Base-by-base conservation (phyloP, 805 yeast species). In the Yamadazyma sp. region DNA sequence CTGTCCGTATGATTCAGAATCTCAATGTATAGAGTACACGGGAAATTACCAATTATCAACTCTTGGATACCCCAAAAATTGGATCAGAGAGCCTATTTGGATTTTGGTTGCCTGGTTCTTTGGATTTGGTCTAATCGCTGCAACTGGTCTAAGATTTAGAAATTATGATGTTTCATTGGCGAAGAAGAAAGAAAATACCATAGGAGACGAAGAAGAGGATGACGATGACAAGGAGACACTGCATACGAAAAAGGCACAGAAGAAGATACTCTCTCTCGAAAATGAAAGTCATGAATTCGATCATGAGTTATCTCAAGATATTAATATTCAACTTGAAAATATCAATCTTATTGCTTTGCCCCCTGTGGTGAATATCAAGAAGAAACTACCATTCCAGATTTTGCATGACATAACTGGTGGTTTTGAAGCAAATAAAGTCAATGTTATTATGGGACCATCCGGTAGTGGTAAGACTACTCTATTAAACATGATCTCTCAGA, bases 41-140 rank as follows among this genome's bases (percentile, higher is more conserved):
- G 91, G 91, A 5, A 49, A 56, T 6, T 72, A 73, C 42, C 75
- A 81, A 28, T 52, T 87, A 11, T 47, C 61, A 0, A 59, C 70
- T 9, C 61, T 83, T 30, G 95, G 95, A 0, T 82, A 74, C 40
- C 77, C 82, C 15, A 49, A 58, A 23, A 60, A 75, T 46, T 87
- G 95, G 95, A 62, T 70, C 6, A 71, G 73, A 0, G 72, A 78
- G 6, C 95, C 95, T 0, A 63, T 82, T 8, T 71, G 79, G 20
- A 77, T 79, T 6, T 55, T 77, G 24, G 49, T 82, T 1, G 78
- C 77, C 2, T 83, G 82, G 78, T 61, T 68, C 5, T 42, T 82
- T 13, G 84, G 80, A 0, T 76, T 76, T 44, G 75, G 75, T 45
- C 3, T 70, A 0, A 46, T 70, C 6, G 73, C 84, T 0, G 73